Evolutionary conservation across 2,329 filamentous ascomycete species (phyloP), one percentile per base, ranked within the genome.

Genomic region (Tolypocladium endophyticum): DNA sequence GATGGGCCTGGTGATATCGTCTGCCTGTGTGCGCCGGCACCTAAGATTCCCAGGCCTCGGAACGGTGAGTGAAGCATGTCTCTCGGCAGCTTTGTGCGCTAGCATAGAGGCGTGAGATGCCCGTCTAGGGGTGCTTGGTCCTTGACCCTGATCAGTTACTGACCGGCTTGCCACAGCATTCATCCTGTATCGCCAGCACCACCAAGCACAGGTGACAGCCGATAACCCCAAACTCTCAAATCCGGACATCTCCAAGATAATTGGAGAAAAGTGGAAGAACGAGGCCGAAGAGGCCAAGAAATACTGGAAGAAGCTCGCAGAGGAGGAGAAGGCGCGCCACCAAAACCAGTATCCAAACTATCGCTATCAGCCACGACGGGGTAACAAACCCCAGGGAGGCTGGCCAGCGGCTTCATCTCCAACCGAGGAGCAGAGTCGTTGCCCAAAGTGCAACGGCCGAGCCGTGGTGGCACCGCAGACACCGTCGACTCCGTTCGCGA

Each of bases 191-290:
- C 91, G 94, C 45, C 92, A 97, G 72, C 89, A 95, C 72, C 88
- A 94, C 68, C 93, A 97, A 74, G 86, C 89, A 23, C 80, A 85
- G 56, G 90, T 97, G 57, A 88, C 92, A 43, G 81, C 86, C 58
- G 83, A 90, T 66, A 84, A 97, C 68, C 93, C 92, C n/a, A 89
- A 91, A 53, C 84, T 97, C 64, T 87, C 92, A 54, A 97, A 97
- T 74, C 93, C 93, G 3, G 91, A 97, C 58, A 96, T 97, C 67
- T 97, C 93, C 64, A 97, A 97, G 75, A 95, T 97, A 67, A 96
- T 97, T 66, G 93, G 93, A 58, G 85, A 91, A 72, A 88, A 92
- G 82, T 99, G 94, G 94, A 86, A 88, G 68, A 82, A 86, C 59
- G 87, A 95, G 69, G 76, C 86, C 4, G 81, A 87, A 30, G 84